These are phyloP conservation scores for Paraglomus brasilianum DNA, from an alignment of 192 early-diverging fungal species.

Conservation along the genomic window DNA sequence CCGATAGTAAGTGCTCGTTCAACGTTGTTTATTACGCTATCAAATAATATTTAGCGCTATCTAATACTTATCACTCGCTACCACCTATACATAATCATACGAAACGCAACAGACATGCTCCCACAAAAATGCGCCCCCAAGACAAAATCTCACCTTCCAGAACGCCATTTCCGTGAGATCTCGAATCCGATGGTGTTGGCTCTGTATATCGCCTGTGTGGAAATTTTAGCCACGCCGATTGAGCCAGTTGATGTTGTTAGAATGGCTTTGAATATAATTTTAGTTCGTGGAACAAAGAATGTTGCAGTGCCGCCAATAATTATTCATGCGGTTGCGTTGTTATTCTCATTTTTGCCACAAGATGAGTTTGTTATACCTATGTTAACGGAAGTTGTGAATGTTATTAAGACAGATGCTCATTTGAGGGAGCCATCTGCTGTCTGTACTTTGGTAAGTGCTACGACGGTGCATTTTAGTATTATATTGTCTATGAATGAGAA, in stretches of 20 bases:
- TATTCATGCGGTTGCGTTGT: conserved; percentile 43
- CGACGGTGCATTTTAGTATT: background rate
- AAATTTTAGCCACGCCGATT: conserved; percentile 47
- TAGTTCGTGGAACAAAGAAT: conserved; percentile 40
- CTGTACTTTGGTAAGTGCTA: conserved; percentile 42
- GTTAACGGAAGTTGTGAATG: conserved; percentile 46
- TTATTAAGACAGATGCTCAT: conserved; percentile 40
- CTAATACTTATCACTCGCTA: background rate
- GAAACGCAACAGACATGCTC: conserved; percentile 36
- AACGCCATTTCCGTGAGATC: conserved; percentile 62
- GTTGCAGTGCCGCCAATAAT: conserved; percentile 39
- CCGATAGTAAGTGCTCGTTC: conserved; percentile 39
- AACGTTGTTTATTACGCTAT: background rate
- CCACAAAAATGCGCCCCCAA: conserved; percentile 56
- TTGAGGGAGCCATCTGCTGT: conserved; percentile 42
- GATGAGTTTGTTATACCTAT: conserved; percentile 48
- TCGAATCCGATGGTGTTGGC: conserved; percentile 60
- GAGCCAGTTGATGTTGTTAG: conserved; percentile 42
- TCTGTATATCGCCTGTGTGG: conserved; percentile 50
- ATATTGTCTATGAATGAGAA: background rate
- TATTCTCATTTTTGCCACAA: conserved; percentile 40
- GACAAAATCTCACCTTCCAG: conserved; percentile 44
- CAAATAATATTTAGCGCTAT: too few relatives aligned
- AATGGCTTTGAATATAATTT: conserved; percentile 41
- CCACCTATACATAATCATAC: background rate